Evolutionary conservation across 225 moss, liverwort and hornwort genomes (phyloP), one percentile per base, ranked within the genome.

Genomic region (Polytrichum formosum): DNA sequence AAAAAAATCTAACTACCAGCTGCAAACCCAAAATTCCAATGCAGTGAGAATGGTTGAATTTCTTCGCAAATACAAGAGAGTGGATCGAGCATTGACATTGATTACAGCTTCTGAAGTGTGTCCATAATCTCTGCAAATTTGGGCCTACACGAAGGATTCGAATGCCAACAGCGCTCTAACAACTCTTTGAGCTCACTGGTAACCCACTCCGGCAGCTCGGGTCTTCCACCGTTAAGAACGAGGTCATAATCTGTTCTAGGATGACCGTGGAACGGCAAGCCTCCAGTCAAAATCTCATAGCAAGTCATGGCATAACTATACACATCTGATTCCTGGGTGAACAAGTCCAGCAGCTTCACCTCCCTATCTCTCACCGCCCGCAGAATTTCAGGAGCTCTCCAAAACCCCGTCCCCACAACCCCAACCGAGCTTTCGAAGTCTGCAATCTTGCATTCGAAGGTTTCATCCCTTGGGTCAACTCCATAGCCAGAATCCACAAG

Each of bases 401-500:
- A 85, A 56, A 85, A 85, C 1, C 81, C 84, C 0, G 84, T 85
- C 4, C 84, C 81, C 0, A 73, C 6, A 6, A 85, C 81, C 8
- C 84, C 84, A 1, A 71, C 70, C 0, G 84, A 85, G 31, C 78
- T 78, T 63, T 85, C 84, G 26, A 81, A 85, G 28, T 85, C 84
- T 3, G 84, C 76, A 28, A 75, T 30, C 18, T 67, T 67, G 21
- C 23, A 20, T 7, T 23, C 58, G 20, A 20, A 20, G 23, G n/a
- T 23, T 23, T 58, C 58, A 8, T 20, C 23, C 23, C 21, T 20
- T 20, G 20, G 58, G 58, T 58, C 58, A 58, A 58, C 20, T 6
- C 58, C 58, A 22, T 58, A 58, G 6, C 23, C 23, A 46, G 46
- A 46, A 20, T 58, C 58, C 23, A 58, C 23, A 1, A 80, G 68